Base-by-base conservation (phyloP, 2,329 filamentous ascomycete species). In the Cryphonectria parasitica region DNA sequence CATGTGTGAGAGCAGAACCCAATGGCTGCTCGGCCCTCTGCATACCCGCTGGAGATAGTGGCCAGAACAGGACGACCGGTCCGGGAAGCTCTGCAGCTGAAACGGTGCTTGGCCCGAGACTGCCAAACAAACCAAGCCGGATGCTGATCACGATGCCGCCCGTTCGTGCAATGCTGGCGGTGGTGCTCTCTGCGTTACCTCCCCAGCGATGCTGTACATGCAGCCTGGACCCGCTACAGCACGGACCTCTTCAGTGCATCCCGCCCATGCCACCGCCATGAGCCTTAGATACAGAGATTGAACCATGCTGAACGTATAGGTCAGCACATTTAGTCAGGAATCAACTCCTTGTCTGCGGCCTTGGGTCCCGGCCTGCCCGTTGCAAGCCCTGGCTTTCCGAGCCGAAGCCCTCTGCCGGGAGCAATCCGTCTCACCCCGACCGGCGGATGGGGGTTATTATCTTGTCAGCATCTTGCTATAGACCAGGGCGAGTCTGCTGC, bases 1-100 rank as follows among this genome's bases (percentile, higher is more conserved):
- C 54, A 31, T 17, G 54, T 28, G 25, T 10, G 13, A 31, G 52
- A 28, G 13, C 52, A 17, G 52, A 56, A 56, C 3, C 52, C 15
- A 11, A 31, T 1, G 52, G 11, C n/a, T 10, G 5, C 25, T 34
- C 54, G 54, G 54, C 25, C 63, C 63, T 34, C 34, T 34, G 31
- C 60, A 62, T 62, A 62, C 13, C 34, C 36, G 61, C 39, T 43
- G 39, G n/a, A 15, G 22, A 61, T 39, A 19, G 28, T 31, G 19
- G 25, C 54, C 28, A 31, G 54, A 58, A 58, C 15, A 58, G 54
- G 54, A 34, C 25, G 13, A 5, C 28, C 54, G 54, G 28, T 58
- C 54, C 25, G 28, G 54, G 25, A 58, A 58, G 54, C 54, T 58
- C 54, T 31, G 28, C 54, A 58, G 54, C 25, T 58, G 54, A 58